Evolutionary conservation across 202 grass and related monocot species (phyloP), one percentile per base, ranked within the genome.

Genomic region (Zoysia matrella): DNA sequence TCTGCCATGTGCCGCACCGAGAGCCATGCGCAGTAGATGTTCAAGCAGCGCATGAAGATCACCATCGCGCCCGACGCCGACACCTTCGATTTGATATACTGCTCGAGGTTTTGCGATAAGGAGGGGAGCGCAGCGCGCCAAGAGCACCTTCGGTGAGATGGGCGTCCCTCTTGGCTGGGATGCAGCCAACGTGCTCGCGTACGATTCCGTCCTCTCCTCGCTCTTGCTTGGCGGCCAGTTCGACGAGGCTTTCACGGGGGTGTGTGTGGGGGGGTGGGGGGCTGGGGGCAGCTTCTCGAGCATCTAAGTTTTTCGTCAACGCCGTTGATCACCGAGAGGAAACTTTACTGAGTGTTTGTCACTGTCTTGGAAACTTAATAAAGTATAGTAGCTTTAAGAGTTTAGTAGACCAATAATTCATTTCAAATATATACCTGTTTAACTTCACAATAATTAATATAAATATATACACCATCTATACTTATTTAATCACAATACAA

Each of bases 81-180:
- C 75, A 91, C 92, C 73, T 94, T 83, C 18, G 67, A 36, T 36
- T 36, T 36, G 30, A 36, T 36, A 36, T 36, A 36, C 86, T 97
- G 57, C 88, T 97, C 54, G 86, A 97, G 83, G 92, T 36, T 88
- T 7, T 97, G 88, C 74, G 85, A 94, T 81, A 91, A 92, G 75
- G 94, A 97, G 69, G 88, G 88, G 54, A 91, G 57, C 46, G 1
- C 78, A 71, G 41, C 71, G 81, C 13, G 83, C 88, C 36, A 89
- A 89, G 78, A 83, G 11, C 62, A 92, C 86, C 51, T 94, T 97
- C 47, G 81, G 86, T 39, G 85, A 94, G 86, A 97, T 97, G 92
- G 68, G 89, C 43, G 15, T 90, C 46, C 83, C 80, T 74, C 62
- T 94, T 2, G 90, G 94, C n/a, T 94, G 92, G 94, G 81, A 84